Conservation (phyloP, 371 early-diverging fungal species). For the Caulochytrium protostelioides region DNA sequence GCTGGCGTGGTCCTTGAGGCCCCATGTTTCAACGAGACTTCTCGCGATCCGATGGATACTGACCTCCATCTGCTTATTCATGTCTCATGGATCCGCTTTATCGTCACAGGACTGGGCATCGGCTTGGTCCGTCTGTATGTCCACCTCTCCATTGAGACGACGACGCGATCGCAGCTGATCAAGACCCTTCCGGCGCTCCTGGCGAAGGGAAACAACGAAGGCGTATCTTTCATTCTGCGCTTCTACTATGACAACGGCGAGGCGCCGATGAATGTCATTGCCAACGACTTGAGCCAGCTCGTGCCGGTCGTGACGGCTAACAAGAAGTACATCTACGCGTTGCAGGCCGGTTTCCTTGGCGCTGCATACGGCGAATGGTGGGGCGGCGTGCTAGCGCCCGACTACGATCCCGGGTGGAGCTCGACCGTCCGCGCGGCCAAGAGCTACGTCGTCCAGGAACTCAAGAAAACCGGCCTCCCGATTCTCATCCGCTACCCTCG, state of each 20-base stretch:
- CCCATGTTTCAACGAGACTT: too few species aligned
- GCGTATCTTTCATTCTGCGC: neutral
- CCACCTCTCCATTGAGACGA: too few species aligned
- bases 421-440: neutral
- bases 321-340: neutral
- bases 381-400: neutral
- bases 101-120: too few species aligned
- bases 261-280: conserved; percentile 22
- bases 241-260: conserved; percentile 1
- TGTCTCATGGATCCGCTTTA: too few species aligned
- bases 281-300: conserved; percentile 49
- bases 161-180: too few species aligned
- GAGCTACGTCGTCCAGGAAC: neutral
- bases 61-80: too few species aligned
- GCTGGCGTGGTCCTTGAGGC: too few species aligned
- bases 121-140: too few species aligned
- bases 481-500: neutral
- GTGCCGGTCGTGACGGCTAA: conserved; percentile 93
- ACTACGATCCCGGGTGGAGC: neutral
- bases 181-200: too few species aligned
- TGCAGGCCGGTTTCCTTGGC: conserved; percentile 1
- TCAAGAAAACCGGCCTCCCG: neutral
- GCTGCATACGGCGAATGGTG: conserved; percentile 1
- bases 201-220: too few species aligned
- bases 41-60: too few species aligned